phyloP scores from a whole-genome alignment of 768 basidiomycete species.

The Tulasnella sp. region DNA sequence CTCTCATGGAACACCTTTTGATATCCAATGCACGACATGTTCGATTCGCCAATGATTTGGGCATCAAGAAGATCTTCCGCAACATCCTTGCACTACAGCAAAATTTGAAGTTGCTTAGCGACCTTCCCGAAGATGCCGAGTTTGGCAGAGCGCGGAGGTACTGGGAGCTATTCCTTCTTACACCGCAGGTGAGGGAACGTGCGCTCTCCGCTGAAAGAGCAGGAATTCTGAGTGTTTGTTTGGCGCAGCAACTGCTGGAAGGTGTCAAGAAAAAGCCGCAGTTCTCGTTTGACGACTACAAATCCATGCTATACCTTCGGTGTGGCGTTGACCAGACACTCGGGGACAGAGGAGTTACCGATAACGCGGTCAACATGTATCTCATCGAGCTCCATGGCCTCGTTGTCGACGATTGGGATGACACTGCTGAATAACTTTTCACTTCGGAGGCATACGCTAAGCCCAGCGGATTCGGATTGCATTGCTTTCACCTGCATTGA shows the following conservation, averaged over 20 bases:
- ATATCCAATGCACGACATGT: constrained; percentile 75
- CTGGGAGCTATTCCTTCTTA: constrained; percentile 73
- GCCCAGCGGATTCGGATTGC: neutral
- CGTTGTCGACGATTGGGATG: constrained; percentile 38
- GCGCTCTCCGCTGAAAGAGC: neutral
- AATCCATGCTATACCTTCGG: constrained; percentile 85
- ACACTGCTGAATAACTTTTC: constrained; percentile 14
- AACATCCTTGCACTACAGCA: constrained; percentile 93
- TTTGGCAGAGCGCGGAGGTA: constrained; percentile 79
- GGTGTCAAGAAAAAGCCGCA: constrained; percentile 58
- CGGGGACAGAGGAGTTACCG: constrained; percentile 47
- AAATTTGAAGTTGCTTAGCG: constrained; percentile 69
- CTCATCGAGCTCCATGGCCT: constrained; percentile 81
- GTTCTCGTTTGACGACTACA: constrained; percentile 92
- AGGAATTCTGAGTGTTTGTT: neutral
- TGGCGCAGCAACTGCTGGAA: constrained; percentile 72
- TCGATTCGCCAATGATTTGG: constrained; percentile 67
- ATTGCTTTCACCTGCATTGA: constrained; percentile 9
- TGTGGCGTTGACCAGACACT: constrained; percentile 75
- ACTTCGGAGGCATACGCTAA: neutral
- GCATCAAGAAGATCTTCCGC: constrained; percentile 83
- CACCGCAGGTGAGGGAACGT: constrained; percentile 65
- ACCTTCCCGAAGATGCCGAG: constrained; percentile 62
- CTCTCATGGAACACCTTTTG: constrained; percentile 81
- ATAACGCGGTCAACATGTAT: constrained; percentile 74